Conservation (phyloP, 108 stramenopile species). For the Hondaea fermentalgiana region DNA sequence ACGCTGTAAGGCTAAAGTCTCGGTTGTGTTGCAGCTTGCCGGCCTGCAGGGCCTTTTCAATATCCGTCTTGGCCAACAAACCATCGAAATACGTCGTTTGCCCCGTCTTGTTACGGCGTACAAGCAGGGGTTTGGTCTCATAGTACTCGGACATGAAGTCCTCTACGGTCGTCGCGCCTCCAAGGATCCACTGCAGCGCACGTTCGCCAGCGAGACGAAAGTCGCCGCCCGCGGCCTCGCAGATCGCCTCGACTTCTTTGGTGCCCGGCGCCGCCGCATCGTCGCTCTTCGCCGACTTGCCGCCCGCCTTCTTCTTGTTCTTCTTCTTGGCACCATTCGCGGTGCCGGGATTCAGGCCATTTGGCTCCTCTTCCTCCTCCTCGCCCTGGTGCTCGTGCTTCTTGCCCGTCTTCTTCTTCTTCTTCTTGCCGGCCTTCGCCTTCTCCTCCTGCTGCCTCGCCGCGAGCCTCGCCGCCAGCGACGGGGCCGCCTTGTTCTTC, state of each 20-base stretch:
- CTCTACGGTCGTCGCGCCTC: slow-evolving; percentile 41
- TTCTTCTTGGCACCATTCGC: too few relatives aligned
- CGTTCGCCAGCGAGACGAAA: not conserved
- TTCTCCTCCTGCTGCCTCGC: too few relatives aligned
- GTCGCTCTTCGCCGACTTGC: not conserved
- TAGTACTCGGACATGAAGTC: slow-evolving; percentile 68
- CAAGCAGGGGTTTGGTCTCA: slow-evolving; percentile 65
- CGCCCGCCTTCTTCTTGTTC: not conserved
- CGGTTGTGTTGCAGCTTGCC: slow-evolving; percentile 39
- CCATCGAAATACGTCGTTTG: slow-evolving; percentile 29
- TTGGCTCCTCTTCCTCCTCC: too few relatives aligned
- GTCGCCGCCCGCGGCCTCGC: not conserved
- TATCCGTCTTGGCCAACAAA: slow-evolving; percentile 51
- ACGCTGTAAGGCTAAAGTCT: slow-evolving; percentile 85
- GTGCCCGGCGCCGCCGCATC: not conserved
- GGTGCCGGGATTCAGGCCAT: too few relatives aligned
- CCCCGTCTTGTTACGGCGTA: slow-evolving; percentile 23
- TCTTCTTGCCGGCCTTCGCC: too few relatives aligned
- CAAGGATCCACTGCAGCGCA: slow-evolving; percentile 53
- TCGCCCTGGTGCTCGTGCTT: too few relatives aligned
- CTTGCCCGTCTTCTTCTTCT: too few relatives aligned
- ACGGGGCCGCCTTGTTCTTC: too few relatives aligned
- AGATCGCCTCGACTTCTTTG: not conserved
- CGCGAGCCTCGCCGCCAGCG: too few relatives aligned
- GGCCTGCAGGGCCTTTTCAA: slow-evolving; percentile 41